Conservation (phyloP, 2,329 filamentous ascomycete species). For the Pezicula radicicola region DNA sequence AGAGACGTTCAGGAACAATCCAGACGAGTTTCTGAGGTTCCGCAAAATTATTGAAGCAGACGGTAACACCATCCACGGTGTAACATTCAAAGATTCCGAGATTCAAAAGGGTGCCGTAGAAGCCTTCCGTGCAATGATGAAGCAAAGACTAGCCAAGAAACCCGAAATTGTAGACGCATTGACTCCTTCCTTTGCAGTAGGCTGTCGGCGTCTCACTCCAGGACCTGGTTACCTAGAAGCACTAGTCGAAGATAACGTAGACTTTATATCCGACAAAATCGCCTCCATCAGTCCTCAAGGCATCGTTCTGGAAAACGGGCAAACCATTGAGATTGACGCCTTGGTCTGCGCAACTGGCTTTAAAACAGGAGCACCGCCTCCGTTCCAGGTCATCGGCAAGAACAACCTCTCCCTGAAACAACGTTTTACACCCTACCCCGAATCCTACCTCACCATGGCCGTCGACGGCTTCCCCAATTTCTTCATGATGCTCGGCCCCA, state of each 20-base stretch:
- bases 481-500: constrained; percentile 27
- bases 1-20: constrained; percentile 33
- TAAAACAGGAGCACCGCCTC: constrained; percentile 23
- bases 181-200: constrained; percentile 14
- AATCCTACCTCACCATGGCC: constrained; percentile 24
- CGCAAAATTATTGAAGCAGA: constrained; percentile 42
- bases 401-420: constrained; percentile 15
- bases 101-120: constrained; percentile 32
- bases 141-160: constrained; percentile 35
- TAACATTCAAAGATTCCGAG: constrained; percentile 30
- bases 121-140: constrained; percentile 38
- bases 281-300: constrained; percentile 28
- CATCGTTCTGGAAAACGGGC: constrained; percentile 24
- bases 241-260: constrained; percentile 37
- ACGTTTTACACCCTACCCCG: constrained; percentile 24
- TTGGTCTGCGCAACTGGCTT: constrained; percentile 31
- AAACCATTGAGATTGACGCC: constrained; percentile 18
- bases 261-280: constrained; percentile 34
- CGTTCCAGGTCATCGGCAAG: constrained; percentile 22
- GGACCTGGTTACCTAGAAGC: constrained; percentile 45
- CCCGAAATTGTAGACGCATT: constrained; percentile 31
- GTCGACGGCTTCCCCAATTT: constrained; percentile 25
- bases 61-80: constrained; percentile 39
- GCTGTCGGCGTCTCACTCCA: constrained; percentile 43
- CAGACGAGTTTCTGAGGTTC: constrained; percentile 35